A percentile compares a stretch with the other conserved stretches of the same genome.
These are phyloP conservation scores for Centella asiatica DNA, from an alignment of 129 eudicot genomes.

Conservation along the genomic window DNA sequence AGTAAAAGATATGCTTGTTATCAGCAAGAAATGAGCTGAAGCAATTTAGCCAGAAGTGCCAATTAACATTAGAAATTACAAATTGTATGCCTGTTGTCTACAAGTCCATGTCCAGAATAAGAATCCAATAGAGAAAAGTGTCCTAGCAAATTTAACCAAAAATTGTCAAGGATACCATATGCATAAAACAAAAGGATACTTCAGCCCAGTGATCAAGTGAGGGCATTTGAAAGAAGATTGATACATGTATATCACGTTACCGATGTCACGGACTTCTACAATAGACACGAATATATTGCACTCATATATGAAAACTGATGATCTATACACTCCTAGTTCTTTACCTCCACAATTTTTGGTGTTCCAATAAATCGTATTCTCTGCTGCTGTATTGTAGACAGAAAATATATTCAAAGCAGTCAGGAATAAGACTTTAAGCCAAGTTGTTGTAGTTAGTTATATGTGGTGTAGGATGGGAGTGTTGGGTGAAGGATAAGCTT, in stretches of 20 bases:
- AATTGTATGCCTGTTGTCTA: background rate
- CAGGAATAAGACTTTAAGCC: too few relatives aligned
- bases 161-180: background rate
- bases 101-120: background rate
- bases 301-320: background rate
- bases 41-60: too few relatives aligned
- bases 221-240: background rate
- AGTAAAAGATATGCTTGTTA: background rate
- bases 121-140: background rate
- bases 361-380: too few relatives aligned
- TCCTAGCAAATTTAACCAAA: background rate
- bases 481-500: too few relatives aligned
- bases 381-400: background rate
- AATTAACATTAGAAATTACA: too few relatives aligned
- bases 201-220: background rate
- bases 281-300: background rate
- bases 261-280: too few relatives aligned
- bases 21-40: background rate
- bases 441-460: too few relatives aligned
- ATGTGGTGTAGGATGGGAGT: too few relatives aligned
- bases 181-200: background rate
- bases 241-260: background rate
- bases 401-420: background rate
- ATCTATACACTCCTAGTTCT: background rate
- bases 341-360: too few relatives aligned